These are phyloP conservation scores for Ascochyta clinopodiicola DNA, from an alignment of 2,329 filamentous ascomycete genomes.

Conservation along the genomic window DNA sequence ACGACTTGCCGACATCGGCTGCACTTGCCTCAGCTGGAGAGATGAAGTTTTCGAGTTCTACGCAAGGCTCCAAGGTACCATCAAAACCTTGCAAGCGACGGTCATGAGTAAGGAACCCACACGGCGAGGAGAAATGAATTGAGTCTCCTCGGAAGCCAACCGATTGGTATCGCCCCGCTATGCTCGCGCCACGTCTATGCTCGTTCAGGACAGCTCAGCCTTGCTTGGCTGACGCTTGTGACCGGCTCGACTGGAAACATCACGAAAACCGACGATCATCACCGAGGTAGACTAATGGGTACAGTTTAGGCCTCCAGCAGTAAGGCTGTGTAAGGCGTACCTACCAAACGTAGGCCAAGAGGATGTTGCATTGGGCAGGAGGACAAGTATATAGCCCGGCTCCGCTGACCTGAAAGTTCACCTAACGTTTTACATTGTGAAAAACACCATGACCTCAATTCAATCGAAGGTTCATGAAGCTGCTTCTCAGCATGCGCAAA, in stretches of 20 bases:
- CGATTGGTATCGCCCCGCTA: neutral
- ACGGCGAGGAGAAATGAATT: neutral
- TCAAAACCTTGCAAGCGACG: neutral
- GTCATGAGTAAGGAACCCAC: neutral
- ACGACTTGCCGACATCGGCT: constrained; percentile 27
- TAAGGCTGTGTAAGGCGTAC: constrained; percentile 13
- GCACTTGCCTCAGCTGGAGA: constrained; percentile 13
- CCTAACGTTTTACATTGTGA: neutral
- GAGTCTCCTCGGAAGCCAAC: neutral
- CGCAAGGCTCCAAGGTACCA: neutral
- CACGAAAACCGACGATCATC: constrained; percentile 7
- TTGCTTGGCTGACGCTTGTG: constrained; percentile 23
- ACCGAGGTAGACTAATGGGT: neutral
- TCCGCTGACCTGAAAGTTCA: neutral
- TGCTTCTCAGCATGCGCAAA: constrained; percentile 31
- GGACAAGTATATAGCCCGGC: neutral
- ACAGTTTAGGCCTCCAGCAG: constrained; percentile 22
- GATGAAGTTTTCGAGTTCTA: neutral
- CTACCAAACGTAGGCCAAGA: constrained; percentile 19
- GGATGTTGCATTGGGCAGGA: neutral
- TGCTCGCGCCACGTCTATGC: constrained; percentile 14
- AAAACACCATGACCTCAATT: constrained; percentile 27
- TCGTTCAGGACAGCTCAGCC: constrained; percentile 12
- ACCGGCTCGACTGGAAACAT: constrained; percentile 24
- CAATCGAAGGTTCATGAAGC: constrained; percentile 37